Conservation (phyloP, 768 basidiomycete species). For the Tulasnella calospora region DNA sequence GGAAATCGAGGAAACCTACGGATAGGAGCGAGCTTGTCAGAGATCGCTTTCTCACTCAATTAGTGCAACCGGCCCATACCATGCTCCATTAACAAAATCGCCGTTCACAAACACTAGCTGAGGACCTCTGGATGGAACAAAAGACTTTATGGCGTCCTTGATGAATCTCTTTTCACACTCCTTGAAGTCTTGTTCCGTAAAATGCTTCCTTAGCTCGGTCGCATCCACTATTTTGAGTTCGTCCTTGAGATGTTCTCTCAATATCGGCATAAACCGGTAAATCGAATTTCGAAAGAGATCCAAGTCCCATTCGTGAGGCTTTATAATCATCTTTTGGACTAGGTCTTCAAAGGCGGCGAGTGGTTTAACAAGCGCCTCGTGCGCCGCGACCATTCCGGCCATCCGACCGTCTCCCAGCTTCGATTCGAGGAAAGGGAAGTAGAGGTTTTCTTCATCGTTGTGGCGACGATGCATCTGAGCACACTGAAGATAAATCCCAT, state of each 20-base stretch:
- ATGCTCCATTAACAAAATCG: background rate
- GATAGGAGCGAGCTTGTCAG: background rate
- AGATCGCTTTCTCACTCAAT: background rate
- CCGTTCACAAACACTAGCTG: constrained; percentile 13
- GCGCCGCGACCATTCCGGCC: background rate
- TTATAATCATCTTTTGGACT: background rate
- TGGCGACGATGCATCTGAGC: background rate
- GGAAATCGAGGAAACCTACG: background rate
- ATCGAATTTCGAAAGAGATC: background rate
- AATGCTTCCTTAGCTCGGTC: background rate
- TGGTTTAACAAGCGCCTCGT: background rate
- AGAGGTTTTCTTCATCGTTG: background rate
- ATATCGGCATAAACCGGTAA: background rate
- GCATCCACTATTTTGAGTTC: background rate
- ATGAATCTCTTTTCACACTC: background rate
- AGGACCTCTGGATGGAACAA: background rate
- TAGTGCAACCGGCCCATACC: background rate
- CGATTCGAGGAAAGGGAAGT: constrained; percentile 2
- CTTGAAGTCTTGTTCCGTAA: background rate
- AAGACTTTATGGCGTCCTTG: background rate
- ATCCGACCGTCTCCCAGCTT: constrained; percentile 12
- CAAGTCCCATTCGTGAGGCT: background rate
- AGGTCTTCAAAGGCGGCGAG: background rate
- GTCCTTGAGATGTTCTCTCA: constrained; percentile 8
- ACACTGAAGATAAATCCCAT: background rate